A percentile compares a stretch with the other conserved stretches of the same genome.
Conservation (phyloP, 1,139 yeast species). For the Geotrichum reessii region DNA sequence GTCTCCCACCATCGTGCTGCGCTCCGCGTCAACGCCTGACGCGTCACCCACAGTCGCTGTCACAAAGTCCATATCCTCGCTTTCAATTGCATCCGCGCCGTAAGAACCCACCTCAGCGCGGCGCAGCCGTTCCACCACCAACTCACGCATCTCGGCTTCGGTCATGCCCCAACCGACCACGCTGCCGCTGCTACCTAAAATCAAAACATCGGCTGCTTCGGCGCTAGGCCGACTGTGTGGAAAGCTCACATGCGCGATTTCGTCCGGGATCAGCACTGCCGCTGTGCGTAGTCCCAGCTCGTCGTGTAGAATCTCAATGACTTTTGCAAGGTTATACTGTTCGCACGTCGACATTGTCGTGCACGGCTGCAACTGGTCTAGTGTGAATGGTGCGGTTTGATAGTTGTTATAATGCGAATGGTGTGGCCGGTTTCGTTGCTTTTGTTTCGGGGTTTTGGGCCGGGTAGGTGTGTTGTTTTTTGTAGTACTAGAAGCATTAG, state of each 20-base stretch:
- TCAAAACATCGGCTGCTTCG: conserved; percentile 47
- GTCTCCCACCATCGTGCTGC: conserved; percentile 56
- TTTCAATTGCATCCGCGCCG: conserved; percentile 47
- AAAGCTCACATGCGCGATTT: conserved; percentile 49
- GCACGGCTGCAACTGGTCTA: conserved; percentile 35
- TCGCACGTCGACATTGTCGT: conserved; percentile 71
- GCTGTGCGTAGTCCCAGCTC: conserved; percentile 37
- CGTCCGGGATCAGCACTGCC: conserved; percentile 58
- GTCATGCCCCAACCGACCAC: conserved; percentile 74
- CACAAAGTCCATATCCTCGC: conserved; percentile 85
- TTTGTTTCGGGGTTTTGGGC: not conserved
- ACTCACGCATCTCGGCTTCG: conserved; percentile 45
- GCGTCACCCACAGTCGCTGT: conserved; percentile 39
- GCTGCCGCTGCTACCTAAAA: conserved; percentile 60
- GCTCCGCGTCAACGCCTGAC: conserved; percentile 11
- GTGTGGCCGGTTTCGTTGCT: not conserved
- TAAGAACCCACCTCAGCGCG: conserved; percentile 49
- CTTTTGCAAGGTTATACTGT: conserved; percentile 50
- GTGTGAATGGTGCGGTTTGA: not conserved
- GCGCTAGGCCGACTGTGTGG: conserved; percentile 35
- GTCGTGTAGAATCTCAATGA: conserved; percentile 36
- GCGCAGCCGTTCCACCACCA: conserved; percentile 43
- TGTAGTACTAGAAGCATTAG: not conserved
- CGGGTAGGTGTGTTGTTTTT: not conserved
- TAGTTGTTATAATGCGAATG: not conserved